Percentiles rank a stretch among this genome's conserved stretches.
phyloP scores from a whole-genome alignment of 495 filamentous ascomycete genomes.

The Neurospora sp. region DNA sequence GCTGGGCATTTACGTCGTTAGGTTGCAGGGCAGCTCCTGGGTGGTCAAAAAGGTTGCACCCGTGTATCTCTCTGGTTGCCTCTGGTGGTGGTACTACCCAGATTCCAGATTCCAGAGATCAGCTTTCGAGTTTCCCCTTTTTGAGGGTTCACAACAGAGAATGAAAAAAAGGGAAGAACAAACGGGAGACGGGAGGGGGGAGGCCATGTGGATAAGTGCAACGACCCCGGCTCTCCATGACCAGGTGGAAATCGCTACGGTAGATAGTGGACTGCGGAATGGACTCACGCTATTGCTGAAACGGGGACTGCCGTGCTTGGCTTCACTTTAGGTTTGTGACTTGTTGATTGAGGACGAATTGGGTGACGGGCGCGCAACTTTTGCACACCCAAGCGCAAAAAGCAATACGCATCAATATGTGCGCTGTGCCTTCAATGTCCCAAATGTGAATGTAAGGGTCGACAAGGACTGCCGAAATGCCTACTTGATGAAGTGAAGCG shows the following conservation, averaged over 20 bases:
- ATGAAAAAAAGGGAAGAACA: not conserved
- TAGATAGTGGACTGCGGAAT: not conserved
- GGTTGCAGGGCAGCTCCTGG: not conserved
- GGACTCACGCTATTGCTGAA: not conserved
- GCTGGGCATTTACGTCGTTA: not conserved
- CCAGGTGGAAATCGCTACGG: not conserved
- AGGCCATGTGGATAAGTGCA: not conserved
- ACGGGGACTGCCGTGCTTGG: not conserved
- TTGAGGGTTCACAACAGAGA: not conserved
- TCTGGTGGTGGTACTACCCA: not conserved
- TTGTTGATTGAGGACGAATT: not conserved
- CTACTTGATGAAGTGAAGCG: not conserved
- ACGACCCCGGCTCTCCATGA: not conserved
- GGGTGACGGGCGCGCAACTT: not conserved
- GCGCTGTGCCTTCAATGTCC: not conserved
- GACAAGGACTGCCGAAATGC: not conserved
- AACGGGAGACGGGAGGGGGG: not conserved
- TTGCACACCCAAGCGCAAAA: not conserved
- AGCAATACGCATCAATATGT: not conserved
- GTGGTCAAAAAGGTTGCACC: not conserved
- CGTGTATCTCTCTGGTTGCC: not conserved
- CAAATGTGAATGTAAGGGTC: not conserved
- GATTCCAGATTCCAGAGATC: not conserved
- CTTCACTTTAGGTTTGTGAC: not conserved
- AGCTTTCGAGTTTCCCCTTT: not conserved